phyloP scores from a whole-genome alignment of 495 filamentous ascomycete genomes.

The Xylaria sp. region DNA sequence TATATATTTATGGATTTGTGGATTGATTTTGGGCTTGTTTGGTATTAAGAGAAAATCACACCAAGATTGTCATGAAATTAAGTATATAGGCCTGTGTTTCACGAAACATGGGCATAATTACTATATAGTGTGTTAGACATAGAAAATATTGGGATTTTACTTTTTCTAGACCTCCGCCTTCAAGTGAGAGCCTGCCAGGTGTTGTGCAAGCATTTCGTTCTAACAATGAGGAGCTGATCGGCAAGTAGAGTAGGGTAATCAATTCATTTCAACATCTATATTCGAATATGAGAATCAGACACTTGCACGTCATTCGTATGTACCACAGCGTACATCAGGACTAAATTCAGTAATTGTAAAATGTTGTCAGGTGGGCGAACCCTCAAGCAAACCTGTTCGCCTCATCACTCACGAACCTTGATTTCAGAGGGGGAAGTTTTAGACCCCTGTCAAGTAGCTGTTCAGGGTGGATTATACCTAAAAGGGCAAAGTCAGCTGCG shows the following conservation, averaged over 20 bases:
- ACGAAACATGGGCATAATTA: background rate
- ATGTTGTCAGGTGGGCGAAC: background rate
- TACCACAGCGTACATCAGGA: background rate
- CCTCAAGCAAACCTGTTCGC: background rate
- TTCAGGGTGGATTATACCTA: constrained; percentile 1
- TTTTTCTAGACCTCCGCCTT: background rate
- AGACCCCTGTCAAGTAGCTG: constrained; percentile 25
- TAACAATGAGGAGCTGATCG: background rate
- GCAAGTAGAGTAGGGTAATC: background rate
- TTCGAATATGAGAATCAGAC: background rate
- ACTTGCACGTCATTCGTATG: background rate
- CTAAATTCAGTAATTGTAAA: background rate
- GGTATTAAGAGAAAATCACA: background rate
- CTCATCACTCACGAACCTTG: background rate
- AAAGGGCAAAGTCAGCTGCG: background rate
- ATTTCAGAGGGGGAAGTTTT: constrained; percentile 18
- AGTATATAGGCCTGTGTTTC: background rate
- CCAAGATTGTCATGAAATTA: background rate
- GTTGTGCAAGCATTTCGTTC: background rate
- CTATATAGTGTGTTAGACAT: constrained; percentile 6
- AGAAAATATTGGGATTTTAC: background rate
- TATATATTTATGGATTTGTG: background rate
- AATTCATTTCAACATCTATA: background rate
- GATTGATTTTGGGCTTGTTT: background rate
- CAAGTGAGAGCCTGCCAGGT: background rate